phyloP scores from a whole-genome alignment of 2,329 filamentous ascomycete genomes.

The Exophiala calicioides region DNA sequence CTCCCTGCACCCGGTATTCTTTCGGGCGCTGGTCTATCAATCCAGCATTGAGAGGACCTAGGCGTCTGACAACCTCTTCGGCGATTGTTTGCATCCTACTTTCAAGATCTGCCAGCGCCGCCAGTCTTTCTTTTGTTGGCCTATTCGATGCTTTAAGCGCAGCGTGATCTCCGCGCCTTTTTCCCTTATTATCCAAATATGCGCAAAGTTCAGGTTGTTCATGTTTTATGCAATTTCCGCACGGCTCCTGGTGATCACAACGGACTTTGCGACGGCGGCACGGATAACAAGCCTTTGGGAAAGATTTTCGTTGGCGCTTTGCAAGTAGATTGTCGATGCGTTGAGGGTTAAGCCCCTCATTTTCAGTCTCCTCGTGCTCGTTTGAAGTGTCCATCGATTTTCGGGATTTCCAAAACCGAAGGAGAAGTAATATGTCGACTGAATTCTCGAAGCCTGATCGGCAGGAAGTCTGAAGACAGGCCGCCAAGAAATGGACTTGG shows the following conservation, averaged over 20 bases:
- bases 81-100: conserved; percentile 14
- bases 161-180: conserved; percentile 3
- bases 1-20: too few species aligned
- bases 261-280: conserved; percentile 12
- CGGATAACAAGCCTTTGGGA: conserved; percentile 14
- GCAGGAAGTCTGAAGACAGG: too few species aligned
- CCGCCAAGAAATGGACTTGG: too few species aligned
- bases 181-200: conserved; percentile 12
- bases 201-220: conserved; percentile 12
- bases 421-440: too few species aligned
- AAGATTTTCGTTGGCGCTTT: conserved; percentile 12
- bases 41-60: too few species aligned
- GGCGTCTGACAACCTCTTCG: conserved; percentile 9
- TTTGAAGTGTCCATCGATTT: too few species aligned
- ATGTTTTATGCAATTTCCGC: conserved; percentile 13
- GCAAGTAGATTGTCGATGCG: conserved; percentile 9
- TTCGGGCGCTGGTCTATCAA: too few species aligned
- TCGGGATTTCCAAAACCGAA: too few species aligned
- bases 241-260: conserved; percentile 10
- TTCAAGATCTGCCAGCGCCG: conserved; percentile 11
- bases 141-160: conserved; percentile 3
- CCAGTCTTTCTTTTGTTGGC: conserved; percentile 7
- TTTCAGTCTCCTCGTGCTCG: too few species aligned
- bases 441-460: too few species aligned
- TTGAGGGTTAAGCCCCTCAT: conserved; percentile 1